Evolutionary conservation across 768 basidiomycete genomes (phyloP).

Genomic region (Calocera cornea): DNA sequence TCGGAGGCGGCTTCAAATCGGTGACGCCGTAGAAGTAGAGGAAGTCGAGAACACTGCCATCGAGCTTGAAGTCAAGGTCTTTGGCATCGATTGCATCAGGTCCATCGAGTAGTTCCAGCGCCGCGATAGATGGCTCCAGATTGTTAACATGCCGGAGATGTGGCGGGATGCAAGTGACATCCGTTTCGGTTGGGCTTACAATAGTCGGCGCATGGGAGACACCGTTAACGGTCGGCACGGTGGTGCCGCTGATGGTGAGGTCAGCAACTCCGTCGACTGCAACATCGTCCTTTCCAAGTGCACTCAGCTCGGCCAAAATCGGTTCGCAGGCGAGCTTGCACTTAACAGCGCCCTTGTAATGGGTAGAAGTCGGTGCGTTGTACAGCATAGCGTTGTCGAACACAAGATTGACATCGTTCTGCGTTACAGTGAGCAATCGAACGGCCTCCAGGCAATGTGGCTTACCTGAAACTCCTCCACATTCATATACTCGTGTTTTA

Average conservation of each 20-base stretch:
- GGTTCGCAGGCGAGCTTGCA: slow-evolving; percentile 37
- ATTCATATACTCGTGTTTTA: slow-evolving; percentile 71
- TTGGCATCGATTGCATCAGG: slow-evolving; percentile 36
- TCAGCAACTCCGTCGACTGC: neutral
- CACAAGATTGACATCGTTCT: slow-evolving; percentile 77
- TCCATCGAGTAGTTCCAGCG: slow-evolving; percentile 44
- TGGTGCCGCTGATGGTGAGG: neutral
- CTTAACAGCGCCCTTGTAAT: slow-evolving; percentile 53
- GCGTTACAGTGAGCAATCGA: neutral
- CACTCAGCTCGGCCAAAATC: slow-evolving; percentile 27
- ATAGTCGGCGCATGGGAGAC: neutral
- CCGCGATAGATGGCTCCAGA: slow-evolving; percentile 53
- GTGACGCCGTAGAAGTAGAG: slow-evolving; percentile 58
- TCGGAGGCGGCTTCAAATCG: slow-evolving; percentile 44
- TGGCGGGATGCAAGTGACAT: slow-evolving; percentile 26
- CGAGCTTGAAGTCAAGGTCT: slow-evolving; percentile 41
- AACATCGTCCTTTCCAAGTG: neutral
- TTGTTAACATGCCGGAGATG: slow-evolving; percentile 38
- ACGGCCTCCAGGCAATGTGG: neutral
- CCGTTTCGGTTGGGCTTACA: slow-evolving; percentile 18
- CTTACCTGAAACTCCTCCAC: slow-evolving; percentile 56
- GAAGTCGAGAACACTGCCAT: slow-evolving; percentile 46
- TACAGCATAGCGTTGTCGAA: slow-evolving; percentile 75
- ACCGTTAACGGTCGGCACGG: neutral
- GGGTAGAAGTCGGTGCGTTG: slow-evolving; percentile 59